Conservation (phyloP, 2,329 filamentous ascomycete genomes). For the Kalaharituber pfeilii region DNA sequence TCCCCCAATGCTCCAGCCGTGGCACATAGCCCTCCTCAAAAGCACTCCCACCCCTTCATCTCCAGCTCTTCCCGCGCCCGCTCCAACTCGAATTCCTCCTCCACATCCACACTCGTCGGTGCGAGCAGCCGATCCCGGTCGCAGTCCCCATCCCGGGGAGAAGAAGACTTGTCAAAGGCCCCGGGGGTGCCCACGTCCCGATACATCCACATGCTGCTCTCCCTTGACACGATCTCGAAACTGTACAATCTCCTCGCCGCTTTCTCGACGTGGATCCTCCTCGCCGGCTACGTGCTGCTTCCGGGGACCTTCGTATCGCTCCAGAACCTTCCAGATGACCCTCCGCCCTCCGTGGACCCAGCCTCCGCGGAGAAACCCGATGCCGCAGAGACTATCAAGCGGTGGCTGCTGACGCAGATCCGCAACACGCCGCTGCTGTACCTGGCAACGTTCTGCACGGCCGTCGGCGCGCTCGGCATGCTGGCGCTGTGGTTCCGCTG, state of each 20-base stretch:
- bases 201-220: constrained; percentile 34
- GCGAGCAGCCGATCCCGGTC: neutral
- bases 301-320: constrained; percentile 36
- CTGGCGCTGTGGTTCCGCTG: constrained; percentile 31
- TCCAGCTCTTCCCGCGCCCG: neutral
- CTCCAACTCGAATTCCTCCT: neutral
- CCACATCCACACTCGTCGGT: neutral
- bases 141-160: neutral
- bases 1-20: neutral
- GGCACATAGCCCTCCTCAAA: neutral
- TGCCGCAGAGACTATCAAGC: constrained; percentile 22
- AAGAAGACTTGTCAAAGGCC: neutral
- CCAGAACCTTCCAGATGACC: constrained; percentile 22
- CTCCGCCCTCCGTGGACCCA: neutral
- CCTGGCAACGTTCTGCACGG: constrained; percentile 31
- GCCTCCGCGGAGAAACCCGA: constrained; percentile 11
- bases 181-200: constrained; percentile 16
- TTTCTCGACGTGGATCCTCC: constrained; percentile 34
- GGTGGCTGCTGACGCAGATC: constrained; percentile 24
- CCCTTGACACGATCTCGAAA: constrained; percentile 32
- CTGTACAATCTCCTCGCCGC: constrained; percentile 34
- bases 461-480: constrained; percentile 29
- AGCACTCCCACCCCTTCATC: neutral
- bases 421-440: constrained; percentile 29
- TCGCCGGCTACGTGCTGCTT: constrained; percentile 37